Conservation (phyloP, 495 filamentous ascomycete genomes). For the Lentithecium fluviatile region DNA sequence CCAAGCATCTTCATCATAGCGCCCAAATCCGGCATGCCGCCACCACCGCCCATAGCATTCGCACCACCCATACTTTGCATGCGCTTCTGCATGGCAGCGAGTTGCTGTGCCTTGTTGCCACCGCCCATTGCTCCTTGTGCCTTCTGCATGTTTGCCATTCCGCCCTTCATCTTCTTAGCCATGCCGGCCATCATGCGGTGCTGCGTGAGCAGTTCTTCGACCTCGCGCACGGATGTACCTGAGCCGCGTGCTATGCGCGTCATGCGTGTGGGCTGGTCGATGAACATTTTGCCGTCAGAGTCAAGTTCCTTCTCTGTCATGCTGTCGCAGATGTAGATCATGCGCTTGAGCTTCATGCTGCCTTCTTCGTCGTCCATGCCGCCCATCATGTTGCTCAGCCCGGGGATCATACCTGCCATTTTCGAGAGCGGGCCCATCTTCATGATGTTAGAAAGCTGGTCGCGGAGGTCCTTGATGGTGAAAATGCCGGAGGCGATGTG, state of each 20-base stretch:
- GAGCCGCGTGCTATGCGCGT: constrained; percentile 86
- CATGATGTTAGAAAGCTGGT: constrained; percentile 97
- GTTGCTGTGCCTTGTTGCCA: constrained; percentile 82
- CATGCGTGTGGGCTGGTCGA: constrained; percentile 91
- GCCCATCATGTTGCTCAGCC: constrained; percentile 85
- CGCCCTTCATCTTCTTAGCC: constrained; percentile 97
- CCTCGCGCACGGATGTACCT: constrained; percentile 88
- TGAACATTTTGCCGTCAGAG: constrained; percentile 89
- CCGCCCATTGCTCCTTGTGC: constrained; percentile 89
- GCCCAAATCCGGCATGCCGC: constrained; percentile 63
- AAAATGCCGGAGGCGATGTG: constrained; percentile 96
- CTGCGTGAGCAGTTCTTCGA: constrained; percentile 96
- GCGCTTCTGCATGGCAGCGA: constrained; percentile 96
- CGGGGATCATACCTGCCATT: constrained; percentile 98
- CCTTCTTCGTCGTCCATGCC: constrained; percentile 98
- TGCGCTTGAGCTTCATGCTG: constrained; percentile 84
- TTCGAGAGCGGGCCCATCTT: constrained; percentile 98
- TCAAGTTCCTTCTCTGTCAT: constrained; percentile 97
- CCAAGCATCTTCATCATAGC: constrained; percentile 84
- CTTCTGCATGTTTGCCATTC: constrained; percentile 93
- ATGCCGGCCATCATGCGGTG: constrained; percentile 98
- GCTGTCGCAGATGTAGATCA: constrained; percentile 98
- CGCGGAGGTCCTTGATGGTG: constrained; percentile 88
- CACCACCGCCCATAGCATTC: constrained; percentile 49
- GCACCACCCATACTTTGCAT: constrained; percentile 86